These are phyloP conservation scores for Vigna trinervia DNA, from an alignment of 306 rosid species.

Conservation along the genomic window DNA sequence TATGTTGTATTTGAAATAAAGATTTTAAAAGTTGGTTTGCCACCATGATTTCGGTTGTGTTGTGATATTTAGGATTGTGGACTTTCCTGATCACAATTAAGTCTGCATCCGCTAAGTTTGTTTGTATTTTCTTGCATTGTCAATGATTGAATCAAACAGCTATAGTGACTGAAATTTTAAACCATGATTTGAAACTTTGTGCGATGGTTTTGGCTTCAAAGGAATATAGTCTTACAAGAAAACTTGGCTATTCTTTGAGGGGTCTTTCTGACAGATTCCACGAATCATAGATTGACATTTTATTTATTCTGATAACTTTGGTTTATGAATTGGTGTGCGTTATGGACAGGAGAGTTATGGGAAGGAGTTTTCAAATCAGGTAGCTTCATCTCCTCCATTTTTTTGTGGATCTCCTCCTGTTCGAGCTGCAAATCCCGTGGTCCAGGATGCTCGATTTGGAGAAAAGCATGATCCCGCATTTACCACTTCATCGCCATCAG, in stretches of 20 bases:
- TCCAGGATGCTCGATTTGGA: slow-evolving; percentile 75
- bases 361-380: slow-evolving; percentile 55
- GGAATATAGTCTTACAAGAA: neutral
- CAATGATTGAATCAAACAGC: neutral
- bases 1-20: neutral
- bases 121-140: neutral
- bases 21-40: neutral
- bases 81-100: neutral
- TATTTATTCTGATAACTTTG: neutral
- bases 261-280: neutral
- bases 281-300: neutral
- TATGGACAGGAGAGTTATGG: slow-evolving; percentile 65
- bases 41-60: neutral
- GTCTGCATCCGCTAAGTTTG: neutral
- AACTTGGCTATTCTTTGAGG: neutral
- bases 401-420: slow-evolving; percentile 87
- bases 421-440: slow-evolving; percentile 79
- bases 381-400: slow-evolving; percentile 81
- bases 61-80: neutral
- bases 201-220: neutral
- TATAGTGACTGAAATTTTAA: neutral
- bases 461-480: slow-evolving; percentile 52
- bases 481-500: slow-evolving; percentile 62
- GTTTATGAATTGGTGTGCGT: slow-evolving; percentile 23
- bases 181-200: neutral